Evolutionary conservation across 441 rosid genomes (phyloP).

Genomic region (Corymbia calophylla): DNA sequence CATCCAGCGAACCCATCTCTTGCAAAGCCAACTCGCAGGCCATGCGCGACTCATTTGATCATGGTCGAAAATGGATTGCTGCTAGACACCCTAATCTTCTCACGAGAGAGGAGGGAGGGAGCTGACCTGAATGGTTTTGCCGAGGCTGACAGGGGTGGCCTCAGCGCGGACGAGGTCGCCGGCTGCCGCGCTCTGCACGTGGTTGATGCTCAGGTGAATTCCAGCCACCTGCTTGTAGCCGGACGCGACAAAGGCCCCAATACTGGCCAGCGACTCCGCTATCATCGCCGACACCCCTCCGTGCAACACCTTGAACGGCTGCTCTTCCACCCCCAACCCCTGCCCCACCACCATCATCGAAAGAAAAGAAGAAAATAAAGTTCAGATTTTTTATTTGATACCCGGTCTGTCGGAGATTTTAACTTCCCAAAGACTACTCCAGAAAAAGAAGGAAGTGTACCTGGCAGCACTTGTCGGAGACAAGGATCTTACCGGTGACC

Average conservation of each 20-base stretch:
- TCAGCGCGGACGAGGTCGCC: slow-evolving; percentile 68
- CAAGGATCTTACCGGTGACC: slow-evolving; percentile 59
- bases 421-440: neutral
- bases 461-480: slow-evolving; percentile 56
- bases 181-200: slow-evolving; percentile 57
- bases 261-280: slow-evolving; percentile 79
- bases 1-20: too few relatives aligned
- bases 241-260: slow-evolving; percentile 83
- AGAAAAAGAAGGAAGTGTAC: slow-evolving; percentile 1
- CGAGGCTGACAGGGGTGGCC: slow-evolving; percentile 59
- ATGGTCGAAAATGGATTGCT: neutral
- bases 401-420: neutral
- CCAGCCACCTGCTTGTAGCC: slow-evolving; percentile 77
- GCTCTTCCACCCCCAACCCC: neutral
- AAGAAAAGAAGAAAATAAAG: neutral
- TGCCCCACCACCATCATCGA: neutral
- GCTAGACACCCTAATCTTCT: neutral
- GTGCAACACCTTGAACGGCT: slow-evolving; percentile 91
- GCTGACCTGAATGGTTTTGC: slow-evolving; percentile 71
- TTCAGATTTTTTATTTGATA: neutral
- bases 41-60: neutral
- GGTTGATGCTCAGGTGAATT: slow-evolving; percentile 72
- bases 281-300: slow-evolving; percentile 93
- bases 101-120: neutral
- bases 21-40: neutral